phyloP scores from a whole-genome alignment of 2,329 filamentous ascomycete genomes.

The Thermomyces lanuginosus region DNA sequence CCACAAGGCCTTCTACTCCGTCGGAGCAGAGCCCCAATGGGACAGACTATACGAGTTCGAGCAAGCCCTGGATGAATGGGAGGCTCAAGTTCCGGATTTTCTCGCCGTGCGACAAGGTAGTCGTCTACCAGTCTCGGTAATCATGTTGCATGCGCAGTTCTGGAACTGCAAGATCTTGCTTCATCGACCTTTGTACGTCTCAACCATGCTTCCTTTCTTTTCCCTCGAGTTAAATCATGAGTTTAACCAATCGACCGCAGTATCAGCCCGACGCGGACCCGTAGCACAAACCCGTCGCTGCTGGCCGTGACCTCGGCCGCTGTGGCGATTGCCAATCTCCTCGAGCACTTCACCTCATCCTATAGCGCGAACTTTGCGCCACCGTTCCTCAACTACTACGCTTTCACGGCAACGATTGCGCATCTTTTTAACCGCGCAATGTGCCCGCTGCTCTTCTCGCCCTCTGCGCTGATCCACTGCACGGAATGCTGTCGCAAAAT shows the following conservation, averaged over 20 bases:
- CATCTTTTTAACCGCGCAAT: constrained; percentile 6
- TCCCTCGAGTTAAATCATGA: neutral
- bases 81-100: constrained; percentile 2
- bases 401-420: constrained; percentile 6
- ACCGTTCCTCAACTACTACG: constrained; percentile 7
- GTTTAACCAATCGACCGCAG: neutral
- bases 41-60: constrained; percentile 3
- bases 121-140: constrained; percentile 2
- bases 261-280: neutral
- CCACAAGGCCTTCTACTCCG: constrained; percentile 6
- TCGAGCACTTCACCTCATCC: constrained; percentile 7
- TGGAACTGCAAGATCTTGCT: constrained; percentile 5
- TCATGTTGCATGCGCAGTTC: constrained; percentile 4
- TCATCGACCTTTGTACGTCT: constrained; percentile 4
- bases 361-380: constrained; percentile 5
- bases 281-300: constrained; percentile 3
- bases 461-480: constrained; percentile 5
- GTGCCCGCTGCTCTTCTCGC: constrained; percentile 6
- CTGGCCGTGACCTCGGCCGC: constrained; percentile 3
- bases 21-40: constrained; percentile 3
- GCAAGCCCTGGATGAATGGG: constrained; percentile 3
- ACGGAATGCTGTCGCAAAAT: constrained; percentile 6
- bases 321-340: constrained; percentile 2
- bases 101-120: constrained; percentile 3
- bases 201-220: neutral